A percentile compares a stretch with the other conserved stretches of the same genome.
These are phyloP conservation scores for Salix suchowensis DNA, from an alignment of 345 rosid genomes.

Conservation along the genomic window DNA sequence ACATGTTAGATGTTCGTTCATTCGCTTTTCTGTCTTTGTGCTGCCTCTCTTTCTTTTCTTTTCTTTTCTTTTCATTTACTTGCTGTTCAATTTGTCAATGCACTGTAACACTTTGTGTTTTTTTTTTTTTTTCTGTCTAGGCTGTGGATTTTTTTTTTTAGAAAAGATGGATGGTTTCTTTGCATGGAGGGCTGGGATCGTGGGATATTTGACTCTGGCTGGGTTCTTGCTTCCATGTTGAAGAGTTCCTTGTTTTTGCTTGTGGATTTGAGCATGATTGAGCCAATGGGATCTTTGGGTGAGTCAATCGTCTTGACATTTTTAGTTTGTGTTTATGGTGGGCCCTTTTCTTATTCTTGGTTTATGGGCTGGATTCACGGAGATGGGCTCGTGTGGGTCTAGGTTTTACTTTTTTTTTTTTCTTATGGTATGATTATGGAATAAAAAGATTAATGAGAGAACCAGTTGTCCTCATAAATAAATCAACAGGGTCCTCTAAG, in stretches of 20 bases:
- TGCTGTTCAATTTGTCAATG: neutral
- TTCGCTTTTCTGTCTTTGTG: too few species aligned
- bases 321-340: slow-evolving; percentile 23
- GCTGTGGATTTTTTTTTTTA: neutral
- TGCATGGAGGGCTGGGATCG: neutral
- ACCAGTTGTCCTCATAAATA: too few species aligned
- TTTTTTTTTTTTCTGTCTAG: neutral
- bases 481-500: too few species aligned
- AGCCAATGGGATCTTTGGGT: slow-evolving; percentile 21
- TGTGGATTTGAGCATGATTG: neutral
- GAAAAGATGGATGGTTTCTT: neutral
- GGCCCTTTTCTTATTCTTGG: slow-evolving; percentile 4
- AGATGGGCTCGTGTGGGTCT: neutral
- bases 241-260: neutral
- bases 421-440: too few species aligned
- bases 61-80: too few species aligned
- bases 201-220: slow-evolving; percentile 2
- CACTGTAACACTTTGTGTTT: neutral
- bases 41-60: too few species aligned
- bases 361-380: neutral
- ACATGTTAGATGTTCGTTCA: neutral
- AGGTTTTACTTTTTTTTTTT: neutral
- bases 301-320: slow-evolving; percentile 2
- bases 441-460: neutral
- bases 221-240: slow-evolving; percentile 11